Base-by-base conservation (phyloP, 345 rosid genomes). In the Luvunga scandens region DNA sequence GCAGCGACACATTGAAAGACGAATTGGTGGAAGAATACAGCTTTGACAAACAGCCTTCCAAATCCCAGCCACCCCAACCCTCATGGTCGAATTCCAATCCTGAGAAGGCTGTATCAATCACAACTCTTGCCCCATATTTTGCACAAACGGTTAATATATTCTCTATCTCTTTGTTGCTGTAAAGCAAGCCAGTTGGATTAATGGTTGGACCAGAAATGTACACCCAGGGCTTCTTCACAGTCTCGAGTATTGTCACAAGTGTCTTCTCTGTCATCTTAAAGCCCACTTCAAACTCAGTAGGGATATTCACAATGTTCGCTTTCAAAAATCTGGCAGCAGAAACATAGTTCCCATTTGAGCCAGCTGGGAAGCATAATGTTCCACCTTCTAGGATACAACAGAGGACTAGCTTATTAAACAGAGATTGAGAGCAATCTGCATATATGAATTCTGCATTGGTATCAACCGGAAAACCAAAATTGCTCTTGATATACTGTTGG, bases 131-230 rank as follows among this genome's bases (percentile, higher is more conserved):
- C 48, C 91, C 99, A 80, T 83, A 87, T 72, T 85, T 90, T 31
- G 91, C 91, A 85, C 99, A 92, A 65, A 82, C 78, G 62, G 86
- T 87, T 85, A 95, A 75, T 74, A 95, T 75, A 73, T 36, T 55
- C 67, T 84, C 90, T 84, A 95, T 88, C 85, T 95, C 99, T 76
- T 86, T 75, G 78, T 87, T 88, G 87, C 89, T 86, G 83, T 93
- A 93, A 66, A 93, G 79, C 82, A 90, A 76, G 45, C 99, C 99
- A 36, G 98, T 91, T 27, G 99, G 99, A 86, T 79, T 87, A 67
- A 90, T 82, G 14, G 99, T 95, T 71, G 99, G 99, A 80, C 99
- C 99, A 73, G 92, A 90, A 77, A 95, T 84, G 82, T 87, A 95
- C 19, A 95, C 92, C 99, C 99, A 95, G 6, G 99, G 99, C 76